phyloP scores from a whole-genome alignment of 2,329 filamentous ascomycete species.

The Ophiobolus disseminans region DNA sequence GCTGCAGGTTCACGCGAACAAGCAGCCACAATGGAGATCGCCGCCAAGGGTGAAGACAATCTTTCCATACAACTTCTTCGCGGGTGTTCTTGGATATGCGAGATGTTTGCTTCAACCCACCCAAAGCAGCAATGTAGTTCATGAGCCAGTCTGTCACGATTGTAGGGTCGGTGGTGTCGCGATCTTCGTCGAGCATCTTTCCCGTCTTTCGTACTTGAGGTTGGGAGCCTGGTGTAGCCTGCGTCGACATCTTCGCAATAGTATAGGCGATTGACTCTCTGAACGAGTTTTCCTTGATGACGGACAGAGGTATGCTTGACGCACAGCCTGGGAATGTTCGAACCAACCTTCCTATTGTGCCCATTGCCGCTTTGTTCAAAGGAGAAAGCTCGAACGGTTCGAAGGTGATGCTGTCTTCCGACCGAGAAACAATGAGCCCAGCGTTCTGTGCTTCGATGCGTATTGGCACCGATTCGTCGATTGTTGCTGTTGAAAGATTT shows the following conservation, averaged over 20 bases:
- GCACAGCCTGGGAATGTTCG: slow-evolving; percentile 56
- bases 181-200: slow-evolving; percentile 48
- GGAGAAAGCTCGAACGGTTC: slow-evolving; percentile 59
- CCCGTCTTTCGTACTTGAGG: slow-evolving; percentile 51
- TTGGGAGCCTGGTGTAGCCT: slow-evolving; percentile 45
- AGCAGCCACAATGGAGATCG: slow-evolving; percentile 64
- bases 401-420: slow-evolving; percentile 38
- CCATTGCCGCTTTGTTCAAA: slow-evolving; percentile 47
- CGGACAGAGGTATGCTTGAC: slow-evolving; percentile 39
- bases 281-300: slow-evolving; percentile 23
- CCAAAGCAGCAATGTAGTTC: slow-evolving; percentile 48
- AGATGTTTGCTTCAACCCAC: slow-evolving; percentile 22
- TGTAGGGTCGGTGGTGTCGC: slow-evolving; percentile 59
- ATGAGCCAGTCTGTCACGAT: slow-evolving; percentile 62
- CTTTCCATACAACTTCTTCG: slow-evolving; percentile 61
- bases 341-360: slow-evolving; percentile 48
- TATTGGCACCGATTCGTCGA: slow-evolving; percentile 39
- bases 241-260: slow-evolving; percentile 47
- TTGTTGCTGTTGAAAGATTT: slow-evolving; percentile 22
- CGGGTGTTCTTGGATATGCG: slow-evolving; percentile 61
- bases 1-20: slow-evolving; percentile 60
- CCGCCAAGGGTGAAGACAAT: slow-evolving; percentile 55
- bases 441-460: slow-evolving; percentile 58
- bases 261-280: slow-evolving; percentile 35
- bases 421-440: slow-evolving; percentile 51